Base-by-base conservation (phyloP, 1,284 basidiomycete species). In the Ganoderma boninense region DNA sequence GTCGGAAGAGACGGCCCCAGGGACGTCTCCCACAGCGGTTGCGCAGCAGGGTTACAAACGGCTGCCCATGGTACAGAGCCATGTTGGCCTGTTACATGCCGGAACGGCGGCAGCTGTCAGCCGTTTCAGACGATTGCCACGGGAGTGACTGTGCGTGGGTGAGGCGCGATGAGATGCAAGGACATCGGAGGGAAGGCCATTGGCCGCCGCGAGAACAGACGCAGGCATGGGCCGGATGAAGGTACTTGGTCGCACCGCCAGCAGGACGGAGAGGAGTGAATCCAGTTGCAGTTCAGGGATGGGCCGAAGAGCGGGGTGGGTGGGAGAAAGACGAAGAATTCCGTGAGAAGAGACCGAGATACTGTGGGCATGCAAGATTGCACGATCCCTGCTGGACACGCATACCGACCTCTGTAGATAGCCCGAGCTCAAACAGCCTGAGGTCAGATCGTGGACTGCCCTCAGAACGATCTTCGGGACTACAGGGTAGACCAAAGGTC, bases 401-500 rank as follows among this genome's bases (percentile, higher is more conserved):
- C 49, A 11, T 52, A 23, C 49, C 49, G 49, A 26, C 11, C 73
- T 98, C 64, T 18, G 32, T 35, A 61, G n/a, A 18, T n/a, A 46
- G 44, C 44, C 5, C 23, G n/a, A 23, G n/a, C 13, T n/a, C 49
- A 23, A 10, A 6, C 16, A 49, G 38, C 38, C 38, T 38, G 38
- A 38, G 10, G 46, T 23, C n/a, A 23, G 7, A 49, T 49, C n/a
- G 1, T 14, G 20, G 13, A 14, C 14, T 14, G 14, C 8, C 46
- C 8, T 40, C 71, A 94, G 93, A 23, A 23, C n/a, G n/a, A 23
- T 10, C n/a, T 23, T 23, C 23, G 18, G 44, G 44, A 20, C 16
- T 2, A 10, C n/a, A 10, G n/a, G 23, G 46, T n/a, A 23, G n/a
- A 49, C 46, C 10, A 7, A 10, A 49, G n/a, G 46, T 23, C 38